These are phyloP conservation scores for Claviceps africana DNA, from an alignment of 2,329 filamentous ascomycete species.

Conservation along the genomic window DNA sequence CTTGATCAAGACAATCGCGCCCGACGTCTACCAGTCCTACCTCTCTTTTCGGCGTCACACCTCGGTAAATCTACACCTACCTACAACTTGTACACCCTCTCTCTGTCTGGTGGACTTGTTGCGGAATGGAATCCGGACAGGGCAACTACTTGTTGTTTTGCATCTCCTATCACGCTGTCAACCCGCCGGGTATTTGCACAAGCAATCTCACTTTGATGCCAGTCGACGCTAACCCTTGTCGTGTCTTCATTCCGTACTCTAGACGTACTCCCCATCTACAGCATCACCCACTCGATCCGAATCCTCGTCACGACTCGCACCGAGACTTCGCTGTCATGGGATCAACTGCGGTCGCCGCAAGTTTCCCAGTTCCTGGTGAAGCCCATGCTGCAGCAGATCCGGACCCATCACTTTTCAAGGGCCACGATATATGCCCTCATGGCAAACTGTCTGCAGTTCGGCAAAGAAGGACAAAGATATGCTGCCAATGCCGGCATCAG, in stretches of 20 bases:
- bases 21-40: conserved; percentile 36
- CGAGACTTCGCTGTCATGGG: conserved; percentile 88
- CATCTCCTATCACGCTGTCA: too few relatives aligned
- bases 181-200: neutral
- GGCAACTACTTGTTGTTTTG: too few relatives aligned
- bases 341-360: conserved; percentile 88
- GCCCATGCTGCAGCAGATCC: conserved; percentile 84
- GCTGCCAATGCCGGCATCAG: conserved; percentile 75
- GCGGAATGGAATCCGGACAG: too few relatives aligned
- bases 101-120: too few relatives aligned
- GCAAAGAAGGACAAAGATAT: conserved; percentile 69
- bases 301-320: conserved; percentile 71
- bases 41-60: conserved; percentile 67
- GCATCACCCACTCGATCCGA: conserved; percentile 78
- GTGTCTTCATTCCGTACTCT: neutral
- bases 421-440: conserved; percentile 82
- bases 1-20: conserved; percentile 25
- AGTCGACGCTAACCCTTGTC: neutral
- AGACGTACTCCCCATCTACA: conserved; percentile 83
- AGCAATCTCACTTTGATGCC: neutral
- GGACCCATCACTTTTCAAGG: conserved; percentile 66
- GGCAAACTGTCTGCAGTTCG: conserved; percentile 87
- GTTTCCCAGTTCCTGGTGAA: conserved; percentile 92
- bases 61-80: conserved; percentile 43
- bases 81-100: too few relatives aligned